Evolutionary conservation across 225 moss, liverwort and hornwort species (phyloP), one percentile per base, ranked within the genome.

Genomic region (Bryoerythrophyllum caledonicum): DNA sequence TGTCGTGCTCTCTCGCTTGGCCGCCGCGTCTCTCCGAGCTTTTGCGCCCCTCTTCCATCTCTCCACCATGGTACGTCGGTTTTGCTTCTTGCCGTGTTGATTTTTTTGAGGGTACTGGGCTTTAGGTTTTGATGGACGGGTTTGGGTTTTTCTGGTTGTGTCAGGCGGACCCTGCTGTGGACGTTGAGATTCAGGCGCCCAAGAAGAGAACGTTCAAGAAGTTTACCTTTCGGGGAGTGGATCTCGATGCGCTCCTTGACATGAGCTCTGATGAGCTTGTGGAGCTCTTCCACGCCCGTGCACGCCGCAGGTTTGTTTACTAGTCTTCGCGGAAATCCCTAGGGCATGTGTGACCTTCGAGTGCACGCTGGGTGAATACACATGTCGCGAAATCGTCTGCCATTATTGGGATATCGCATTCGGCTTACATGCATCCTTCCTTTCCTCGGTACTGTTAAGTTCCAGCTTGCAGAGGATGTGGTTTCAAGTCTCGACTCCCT

Each of bases 201-300:
- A 91, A 91, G 89, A 91, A 89, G 89, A 85, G 91, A 55, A 91
- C 91, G 56, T 91, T 89, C 71, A 91, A 91, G 89, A 91, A 89
- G 89, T 91, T 89, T 10, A 87, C 89, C 69, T 91, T 91, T 83
- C 80, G 89, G 28, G 89, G 91, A 30, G 88, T 89, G n/a, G 86
- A 91, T 75, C 88, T 91, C 74, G 91, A 91, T 91, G 91, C 91
- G 8, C 89, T 91, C 73, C 83, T 91, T 15, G 86, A 87, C 71
- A 86, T 89, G 88, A 86, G 82, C 85, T 86, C 86, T 15, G 88
- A 87, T 58, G 88, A 91, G 63, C 82, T 82, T 37, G 82, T 88
- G 3, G 77, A 88, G 82, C 85, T 85, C 23, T 88, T 88, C 62
- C 87, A 90, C 67, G 78, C 89, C 52, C 90, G 85, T 60, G 83